A percentile compares a stretch with the other conserved stretches of the same genome.
phyloP scores from a whole-genome alignment of 1,284 basidiomycete species.

The Vanrija pseudolonga region DNA sequence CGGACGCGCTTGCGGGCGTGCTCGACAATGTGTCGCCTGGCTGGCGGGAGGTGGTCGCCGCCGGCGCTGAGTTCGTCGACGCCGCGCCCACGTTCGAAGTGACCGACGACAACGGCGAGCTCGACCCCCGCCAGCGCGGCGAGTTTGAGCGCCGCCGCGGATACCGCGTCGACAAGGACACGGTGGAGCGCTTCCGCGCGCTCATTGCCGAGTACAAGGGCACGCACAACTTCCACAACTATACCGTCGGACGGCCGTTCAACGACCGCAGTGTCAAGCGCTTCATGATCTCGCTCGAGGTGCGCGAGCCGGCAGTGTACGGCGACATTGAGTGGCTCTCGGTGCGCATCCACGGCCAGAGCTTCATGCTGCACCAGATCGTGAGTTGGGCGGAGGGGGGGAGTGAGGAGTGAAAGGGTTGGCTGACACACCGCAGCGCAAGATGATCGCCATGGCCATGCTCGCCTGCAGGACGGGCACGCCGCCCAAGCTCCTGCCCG shows the following conservation, averaged over 20 bases:
- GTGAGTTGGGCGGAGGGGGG: conserved; percentile 34
- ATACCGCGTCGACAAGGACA: conserved; percentile 62
- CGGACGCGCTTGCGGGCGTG: conserved; percentile 59
- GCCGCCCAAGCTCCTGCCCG: conserved; percentile 64
- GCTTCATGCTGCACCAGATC: conserved; percentile 96
- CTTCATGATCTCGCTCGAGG: conserved; percentile 80
- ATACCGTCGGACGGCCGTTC: conserved; percentile 84
- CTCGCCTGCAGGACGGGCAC: conserved; percentile 71
- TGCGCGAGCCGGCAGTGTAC: conserved; percentile 73
- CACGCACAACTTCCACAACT: conserved; percentile 89
- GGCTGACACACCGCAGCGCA: conserved; percentile 60
- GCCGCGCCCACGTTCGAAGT: conserved; percentile 44
- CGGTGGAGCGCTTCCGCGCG: conserved; percentile 59
- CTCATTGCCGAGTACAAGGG: conserved; percentile 68
- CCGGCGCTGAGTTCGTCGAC: conserved; percentile 37
- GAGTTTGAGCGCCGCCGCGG: conserved; percentile 49
- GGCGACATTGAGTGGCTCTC: conserved; percentile 94
- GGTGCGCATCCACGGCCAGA: conserved; percentile 91
- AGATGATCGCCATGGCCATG: conserved; percentile 91
- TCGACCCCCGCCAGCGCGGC: conserved; percentile 29
- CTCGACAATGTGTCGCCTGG: conserved; percentile 48
- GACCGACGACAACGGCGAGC: conserved; percentile 39
- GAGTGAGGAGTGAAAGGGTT: too few species aligned
- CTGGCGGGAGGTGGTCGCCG: conserved; percentile 40
- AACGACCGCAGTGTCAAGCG: conserved; percentile 75